These are phyloP conservation scores for Diplodia mutila DNA, from an alignment of 2,329 filamentous ascomycete species.

Conservation along the genomic window DNA sequence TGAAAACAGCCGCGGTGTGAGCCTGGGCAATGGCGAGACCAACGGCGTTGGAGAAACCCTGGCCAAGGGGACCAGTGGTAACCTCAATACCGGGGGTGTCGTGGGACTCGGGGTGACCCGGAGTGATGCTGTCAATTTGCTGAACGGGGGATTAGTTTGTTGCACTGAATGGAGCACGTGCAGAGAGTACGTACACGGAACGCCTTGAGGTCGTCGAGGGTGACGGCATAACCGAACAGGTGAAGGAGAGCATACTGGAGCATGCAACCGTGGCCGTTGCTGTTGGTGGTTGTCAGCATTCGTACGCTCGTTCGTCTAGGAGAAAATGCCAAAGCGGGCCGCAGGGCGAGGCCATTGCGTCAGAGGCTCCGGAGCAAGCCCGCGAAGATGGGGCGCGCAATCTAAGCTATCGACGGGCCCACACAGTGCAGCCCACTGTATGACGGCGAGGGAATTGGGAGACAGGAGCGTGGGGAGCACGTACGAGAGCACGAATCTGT, in stretches of 20 bases:
- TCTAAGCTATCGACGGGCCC: neutral
- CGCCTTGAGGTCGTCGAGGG: constrained; percentile 88
- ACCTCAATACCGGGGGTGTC: constrained; percentile 97
- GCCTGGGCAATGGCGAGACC: constrained; percentile 96
- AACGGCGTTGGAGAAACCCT: constrained; percentile 96
- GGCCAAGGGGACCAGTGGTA: constrained; percentile 95
- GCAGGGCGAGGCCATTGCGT: constrained; percentile 20
- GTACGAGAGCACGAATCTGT: constrained; percentile 99
- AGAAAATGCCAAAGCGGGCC: constrained; percentile 6
- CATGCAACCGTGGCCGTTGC: constrained; percentile 99
- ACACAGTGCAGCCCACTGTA: neutral
- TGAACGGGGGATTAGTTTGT: constrained; percentile 12
- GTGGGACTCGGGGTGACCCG: constrained; percentile 94
- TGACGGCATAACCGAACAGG: constrained; percentile 86
- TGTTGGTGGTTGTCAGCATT: constrained; percentile 44
- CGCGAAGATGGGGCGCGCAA: constrained; percentile 5
- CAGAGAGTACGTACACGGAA: constrained; percentile 76
- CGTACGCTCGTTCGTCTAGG: too few species aligned
- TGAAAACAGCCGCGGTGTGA: constrained; percentile 88
- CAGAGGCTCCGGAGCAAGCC: constrained; percentile 9
- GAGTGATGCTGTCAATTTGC: constrained; percentile 79
- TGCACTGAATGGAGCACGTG: constrained; percentile 5
- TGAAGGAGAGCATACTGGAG: constrained; percentile 98
- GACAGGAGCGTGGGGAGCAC: constrained; percentile 47
- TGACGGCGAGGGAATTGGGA: neutral